phyloP scores from a whole-genome alignment of 2,329 filamentous ascomycete species.

The Akanthomyces muscarius region DNA sequence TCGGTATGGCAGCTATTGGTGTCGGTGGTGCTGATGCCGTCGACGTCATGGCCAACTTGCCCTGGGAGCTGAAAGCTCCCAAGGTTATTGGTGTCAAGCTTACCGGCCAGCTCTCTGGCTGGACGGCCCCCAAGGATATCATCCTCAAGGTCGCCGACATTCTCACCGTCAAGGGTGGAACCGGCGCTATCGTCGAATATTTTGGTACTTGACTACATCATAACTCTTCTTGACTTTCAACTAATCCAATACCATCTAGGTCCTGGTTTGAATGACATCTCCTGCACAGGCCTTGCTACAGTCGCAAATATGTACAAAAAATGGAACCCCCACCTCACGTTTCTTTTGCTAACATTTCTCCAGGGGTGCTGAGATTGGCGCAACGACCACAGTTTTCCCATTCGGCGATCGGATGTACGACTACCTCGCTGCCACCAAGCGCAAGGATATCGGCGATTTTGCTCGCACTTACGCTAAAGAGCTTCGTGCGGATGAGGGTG shows the following conservation, averaged over 20 bases:
- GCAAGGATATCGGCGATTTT: constrained; percentile 85
- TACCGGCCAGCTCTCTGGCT: constrained; percentile 82
- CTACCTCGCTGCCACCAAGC: constrained; percentile 89
- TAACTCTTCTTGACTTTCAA: no score
- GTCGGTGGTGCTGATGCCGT: constrained; percentile 98
- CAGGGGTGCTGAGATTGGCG: constrained; percentile 63
- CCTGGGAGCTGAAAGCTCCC: constrained; percentile 97
- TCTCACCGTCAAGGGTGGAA: constrained; percentile 96
- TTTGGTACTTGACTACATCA: no score
- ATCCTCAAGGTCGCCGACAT: constrained; percentile 97
- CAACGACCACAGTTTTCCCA: constrained; percentile 92
- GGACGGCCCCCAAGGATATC: constrained; percentile 93
- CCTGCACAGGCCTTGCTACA: constrained; percentile 57
- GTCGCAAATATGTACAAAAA: constrained; percentile 60
- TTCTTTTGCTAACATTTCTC: background rate
- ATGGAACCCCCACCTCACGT: no score
- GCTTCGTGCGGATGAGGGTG: constrained; percentile 81
- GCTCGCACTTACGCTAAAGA: constrained; percentile 79
- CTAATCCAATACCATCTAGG: constrained; percentile 48
- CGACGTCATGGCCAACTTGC: constrained; percentile 95
- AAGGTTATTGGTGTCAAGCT: constrained; percentile 96
- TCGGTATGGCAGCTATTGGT: constrained; percentile 92
- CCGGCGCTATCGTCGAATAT: constrained; percentile 75
- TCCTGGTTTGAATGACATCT: constrained; percentile 64
- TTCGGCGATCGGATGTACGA: constrained; percentile 99